Evolutionary conservation across 139 green algal genomes (phyloP).

Genomic region (Micractinium sp.): DNA sequence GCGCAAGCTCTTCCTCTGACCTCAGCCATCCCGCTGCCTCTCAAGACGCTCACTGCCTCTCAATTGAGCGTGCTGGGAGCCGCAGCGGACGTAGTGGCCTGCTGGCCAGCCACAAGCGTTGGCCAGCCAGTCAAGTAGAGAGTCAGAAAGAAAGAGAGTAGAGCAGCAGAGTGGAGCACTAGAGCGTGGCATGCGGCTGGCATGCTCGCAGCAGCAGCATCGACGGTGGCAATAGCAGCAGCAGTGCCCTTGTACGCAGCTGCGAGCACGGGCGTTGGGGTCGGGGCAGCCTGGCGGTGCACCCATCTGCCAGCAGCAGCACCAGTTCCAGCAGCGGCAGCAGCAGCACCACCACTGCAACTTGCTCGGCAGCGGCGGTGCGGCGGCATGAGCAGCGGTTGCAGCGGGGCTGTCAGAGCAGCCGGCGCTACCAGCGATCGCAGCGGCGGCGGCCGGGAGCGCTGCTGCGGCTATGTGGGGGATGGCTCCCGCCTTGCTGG

Average conservation of each 20-base stretch:
- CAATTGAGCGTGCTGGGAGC: not conserved
- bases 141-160: not conserved
- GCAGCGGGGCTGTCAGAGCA: not conserved
- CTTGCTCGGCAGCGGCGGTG: too few relatives aligned
- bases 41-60: not conserved
- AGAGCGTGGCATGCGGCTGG: not conserved
- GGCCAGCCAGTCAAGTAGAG: not conserved
- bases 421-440: too few relatives aligned
- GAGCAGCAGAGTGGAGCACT: not conserved
- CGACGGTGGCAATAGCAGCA: not conserved
- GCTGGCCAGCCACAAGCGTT: too few relatives aligned
- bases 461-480: slow-evolving; percentile 43
- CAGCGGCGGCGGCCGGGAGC: too few relatives aligned
- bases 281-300: too few relatives aligned
- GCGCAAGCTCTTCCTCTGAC: slow-evolving; percentile 39
- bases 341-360: not conserved
- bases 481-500: slow-evolving; percentile 39
- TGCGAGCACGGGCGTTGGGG: not conserved
- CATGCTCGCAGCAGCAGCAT: not conserved
- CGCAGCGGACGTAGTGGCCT: not conserved
- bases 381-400: not conserved
- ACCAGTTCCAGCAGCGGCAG: not conserved
- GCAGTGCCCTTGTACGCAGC: too few relatives aligned
- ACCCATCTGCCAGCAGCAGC: too few relatives aligned
- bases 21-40: not conserved